Evolutionary conservation across 2,329 filamentous ascomycete genomes (phyloP).

Genomic region (Myriosclerotinia scirpicola): DNA sequence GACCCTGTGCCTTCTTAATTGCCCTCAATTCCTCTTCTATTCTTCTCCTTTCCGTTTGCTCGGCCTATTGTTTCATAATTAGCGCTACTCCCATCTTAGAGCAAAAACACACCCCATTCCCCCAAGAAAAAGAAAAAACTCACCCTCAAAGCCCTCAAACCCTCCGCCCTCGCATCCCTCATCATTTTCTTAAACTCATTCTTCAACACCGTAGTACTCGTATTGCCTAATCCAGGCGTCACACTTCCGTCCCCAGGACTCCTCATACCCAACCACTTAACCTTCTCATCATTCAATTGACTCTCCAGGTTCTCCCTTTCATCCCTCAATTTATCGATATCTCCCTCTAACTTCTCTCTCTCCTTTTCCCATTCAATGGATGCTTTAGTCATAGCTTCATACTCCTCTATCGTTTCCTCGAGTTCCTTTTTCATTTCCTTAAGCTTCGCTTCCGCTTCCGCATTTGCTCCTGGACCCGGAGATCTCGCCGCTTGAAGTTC

Average conservation of each 20-base stretch:
- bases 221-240: conserved; percentile 41
- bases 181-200: conserved; percentile 82
- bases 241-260: conserved; percentile 47
- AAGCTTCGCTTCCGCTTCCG: conserved; percentile 42
- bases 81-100: not conserved
- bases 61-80: conserved; percentile 49
- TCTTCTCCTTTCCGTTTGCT: conserved; percentile 69
- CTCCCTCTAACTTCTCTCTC: conserved; percentile 60
- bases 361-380: conserved; percentile 72
- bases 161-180: conserved; percentile 68
- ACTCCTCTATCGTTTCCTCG: conserved; percentile 66
- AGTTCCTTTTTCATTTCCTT: conserved; percentile 63
- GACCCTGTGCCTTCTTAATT: conserved; percentile 42
- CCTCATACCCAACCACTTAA: conserved; percentile 63
- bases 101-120: conserved; percentile 7
- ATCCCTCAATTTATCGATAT: conserved; percentile 64
- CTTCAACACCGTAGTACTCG: conserved; percentile 67
- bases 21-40: conserved; percentile 63
- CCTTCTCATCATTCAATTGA: conserved; percentile 65
- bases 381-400: conserved; percentile 68
- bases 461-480: conserved; percentile 13
- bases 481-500: conserved; percentile 9
- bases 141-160: conserved; percentile 63
- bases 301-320: conserved; percentile 62
- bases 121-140: conserved; percentile 39